phyloP scores from a whole-genome alignment of 176 grass and related monocot species.

The Musa troglodytarum region DNA sequence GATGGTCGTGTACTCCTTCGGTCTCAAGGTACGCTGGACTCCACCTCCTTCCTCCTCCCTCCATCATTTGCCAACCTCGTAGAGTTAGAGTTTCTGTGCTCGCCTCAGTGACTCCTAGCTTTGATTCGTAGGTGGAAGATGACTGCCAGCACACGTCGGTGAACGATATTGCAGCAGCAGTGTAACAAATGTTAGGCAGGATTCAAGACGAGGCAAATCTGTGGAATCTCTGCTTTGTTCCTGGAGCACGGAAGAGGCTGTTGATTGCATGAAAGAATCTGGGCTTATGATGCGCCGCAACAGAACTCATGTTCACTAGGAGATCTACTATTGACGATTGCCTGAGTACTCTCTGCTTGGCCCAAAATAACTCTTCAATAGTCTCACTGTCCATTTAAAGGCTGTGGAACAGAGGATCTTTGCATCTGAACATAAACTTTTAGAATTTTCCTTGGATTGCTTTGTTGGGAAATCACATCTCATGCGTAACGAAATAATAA shows the following conservation, averaged over 20 bases:
- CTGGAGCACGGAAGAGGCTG: too few species aligned
- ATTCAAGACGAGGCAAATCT: background rate
- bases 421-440: too few species aligned
- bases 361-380: too few species aligned
- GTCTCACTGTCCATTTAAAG: background rate
- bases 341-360: background rate
- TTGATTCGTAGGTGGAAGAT: slow-evolving; percentile 2
- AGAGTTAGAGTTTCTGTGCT: background rate
- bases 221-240: background rate
- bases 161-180: background rate
- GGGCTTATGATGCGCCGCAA: too few species aligned
- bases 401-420: background rate
- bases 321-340: background rate
- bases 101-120: background rate
- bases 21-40: slow-evolving; percentile 53
- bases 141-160: background rate
- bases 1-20: slow-evolving; percentile 77
- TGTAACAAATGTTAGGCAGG: slow-evolving; percentile 1
- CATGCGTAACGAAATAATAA: too few species aligned
- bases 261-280: too few species aligned
- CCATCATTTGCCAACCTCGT: background rate
- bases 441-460: too few species aligned
- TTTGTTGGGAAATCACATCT: too few species aligned
- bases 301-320: background rate
- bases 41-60: background rate